Evolutionary conservation across 768 basidiomycete species (phyloP).

Genomic region (Agrocybe praecox): DNA sequence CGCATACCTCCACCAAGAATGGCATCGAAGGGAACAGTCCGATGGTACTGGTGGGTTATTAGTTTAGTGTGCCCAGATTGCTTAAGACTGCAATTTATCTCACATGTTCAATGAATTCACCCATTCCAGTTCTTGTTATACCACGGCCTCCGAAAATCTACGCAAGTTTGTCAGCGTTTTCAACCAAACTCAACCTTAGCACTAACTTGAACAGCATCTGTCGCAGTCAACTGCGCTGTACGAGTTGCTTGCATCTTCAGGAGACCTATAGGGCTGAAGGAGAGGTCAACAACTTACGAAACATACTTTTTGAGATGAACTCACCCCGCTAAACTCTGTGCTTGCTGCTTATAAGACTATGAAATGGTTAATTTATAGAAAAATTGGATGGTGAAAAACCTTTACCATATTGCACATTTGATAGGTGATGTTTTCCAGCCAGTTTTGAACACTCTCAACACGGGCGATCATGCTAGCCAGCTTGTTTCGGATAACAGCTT

Average conservation of each 20-base stretch:
- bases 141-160: constrained; percentile 87
- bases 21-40: constrained; percentile 68
- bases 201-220: constrained; percentile 66
- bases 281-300: background rate
- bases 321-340: constrained; percentile 73
- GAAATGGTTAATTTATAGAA: background rate
- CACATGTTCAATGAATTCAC: constrained; percentile 68
- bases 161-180: constrained; percentile 3
- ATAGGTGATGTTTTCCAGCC: constrained; percentile 83
- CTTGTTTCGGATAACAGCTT: constrained; percentile 88
- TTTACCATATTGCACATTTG: constrained; percentile 88
- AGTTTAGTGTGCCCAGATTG: constrained; percentile 6
- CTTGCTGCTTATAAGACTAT: constrained; percentile 74
- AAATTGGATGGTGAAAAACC: background rate
- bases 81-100: constrained; percentile 19
- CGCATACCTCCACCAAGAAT: constrained; percentile 67
- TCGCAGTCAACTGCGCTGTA: constrained; percentile 64
- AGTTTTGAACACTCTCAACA: constrained; percentile 70
- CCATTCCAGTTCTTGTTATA: constrained; percentile 79
- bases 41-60: constrained; percentile 51
- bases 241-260: constrained; percentile 71
- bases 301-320: constrained; percentile 12
- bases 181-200: background rate
- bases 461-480: constrained; percentile 78
- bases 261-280: constrained; percentile 61